Evolutionary conservation across 140 eudicot species (phyloP).

Genomic region (Anethum foeniculum): DNA sequence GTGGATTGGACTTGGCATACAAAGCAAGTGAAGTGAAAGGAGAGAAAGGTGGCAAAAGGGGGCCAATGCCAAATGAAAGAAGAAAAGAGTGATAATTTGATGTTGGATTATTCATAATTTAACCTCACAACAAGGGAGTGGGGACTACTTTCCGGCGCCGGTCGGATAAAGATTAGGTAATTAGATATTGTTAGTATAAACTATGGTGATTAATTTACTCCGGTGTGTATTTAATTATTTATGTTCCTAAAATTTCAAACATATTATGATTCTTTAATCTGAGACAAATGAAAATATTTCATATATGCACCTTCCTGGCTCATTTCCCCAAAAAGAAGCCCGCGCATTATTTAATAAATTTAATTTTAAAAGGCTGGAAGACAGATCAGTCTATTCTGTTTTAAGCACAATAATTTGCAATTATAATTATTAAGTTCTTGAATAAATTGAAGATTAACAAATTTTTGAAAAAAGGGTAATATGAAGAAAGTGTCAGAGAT

Average conservation of each 20-base stretch:
- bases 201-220: neutral
- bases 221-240: neutral
- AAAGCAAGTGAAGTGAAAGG: no score
- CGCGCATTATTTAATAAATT: neutral
- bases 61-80: neutral
- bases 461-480: neutral
- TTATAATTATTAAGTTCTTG: no score
- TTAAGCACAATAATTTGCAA: no score
- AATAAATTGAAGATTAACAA: no score
- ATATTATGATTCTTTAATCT: neutral
- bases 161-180: neutral
- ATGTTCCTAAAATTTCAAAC: neutral
- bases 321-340: neutral
- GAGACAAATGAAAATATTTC: neutral
- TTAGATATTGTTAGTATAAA: no score
- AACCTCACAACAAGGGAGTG: neutral
- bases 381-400: no score
- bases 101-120: neutral
- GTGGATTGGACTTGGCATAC: neutral
- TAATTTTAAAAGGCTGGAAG: neutral
- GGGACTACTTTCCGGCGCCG: constrained; percentile 5
- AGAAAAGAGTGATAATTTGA: neutral
- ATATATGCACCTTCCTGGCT: neutral
- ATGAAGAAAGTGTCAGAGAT: neutral
- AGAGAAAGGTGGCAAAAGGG: neutral